Base-by-base conservation (phyloP, 208 protist genomes). In the Herpetomonas samuelpessoai region DNA sequence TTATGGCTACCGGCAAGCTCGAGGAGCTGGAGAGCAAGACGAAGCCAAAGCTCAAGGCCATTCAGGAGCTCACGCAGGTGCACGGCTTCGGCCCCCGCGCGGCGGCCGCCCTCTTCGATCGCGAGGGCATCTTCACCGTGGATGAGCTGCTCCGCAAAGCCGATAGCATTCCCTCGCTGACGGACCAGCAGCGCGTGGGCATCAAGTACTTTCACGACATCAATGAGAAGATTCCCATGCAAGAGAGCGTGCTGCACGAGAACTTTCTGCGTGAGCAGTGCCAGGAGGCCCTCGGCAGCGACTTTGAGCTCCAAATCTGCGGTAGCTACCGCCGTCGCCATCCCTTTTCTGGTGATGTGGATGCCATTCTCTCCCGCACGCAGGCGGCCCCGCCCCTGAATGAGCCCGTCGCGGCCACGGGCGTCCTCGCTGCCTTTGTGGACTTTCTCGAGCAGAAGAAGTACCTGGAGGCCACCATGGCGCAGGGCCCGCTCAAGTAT, bases 141-240 rank as follows among this genome's bases (percentile, higher is more conserved):
- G 86, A 93, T n/a, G 90, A 96, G 56, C 74, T 96, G 7, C 69
- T 93, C 46, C 68, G 79, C 60, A 88, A 89, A 67, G 87, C 87
- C 0, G 87, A 93, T 60, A 76, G 65, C 46, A 83, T 88, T 57
- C 57, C 82, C 2, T 78, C 74, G 0, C 72, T 93, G 22, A 91
- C 86, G 18, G 84, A 92, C 31, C 82, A 90, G 54, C 84, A 91
- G 56, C 86, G 83, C 31, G 83, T 95, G 18, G 91, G 88, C 30
- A 88, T 96, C 54, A 76, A 83, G 57, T 93, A 95, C 88, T 95
- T 92, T 60, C 82, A 93, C 68, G 91, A 96, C 63, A 93, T 95
- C 58, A 90, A 92, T 56, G 81, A 94, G 60, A 91, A 93, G 67
- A 96, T 96, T 22, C 91, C 91, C n/a, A 91, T 89, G 81, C 83